Evolutionary conservation across 1,139 yeast genomes (phyloP).

Genomic region (Kodamaea suecica): DNA sequence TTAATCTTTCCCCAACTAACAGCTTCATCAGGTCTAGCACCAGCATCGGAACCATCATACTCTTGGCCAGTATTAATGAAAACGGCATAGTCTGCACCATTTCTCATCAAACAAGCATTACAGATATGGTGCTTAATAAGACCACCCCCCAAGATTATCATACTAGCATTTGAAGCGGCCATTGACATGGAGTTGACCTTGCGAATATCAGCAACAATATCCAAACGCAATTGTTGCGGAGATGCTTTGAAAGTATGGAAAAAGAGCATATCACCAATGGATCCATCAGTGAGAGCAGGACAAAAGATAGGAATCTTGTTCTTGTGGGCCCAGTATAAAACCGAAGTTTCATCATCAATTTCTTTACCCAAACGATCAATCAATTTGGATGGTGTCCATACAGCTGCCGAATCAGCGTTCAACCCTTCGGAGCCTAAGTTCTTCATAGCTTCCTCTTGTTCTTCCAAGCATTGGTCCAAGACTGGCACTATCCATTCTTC

Average conservation of each 20-base stretch:
- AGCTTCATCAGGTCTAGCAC: constrained; percentile 99
- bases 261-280: constrained; percentile 97
- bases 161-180: constrained; percentile 95
- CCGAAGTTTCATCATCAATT: constrained; percentile 90
- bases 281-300: constrained; percentile 97
- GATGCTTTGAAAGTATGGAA: constrained; percentile 96
- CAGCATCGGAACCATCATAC: constrained; percentile 98
- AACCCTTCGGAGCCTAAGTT: constrained; percentile 59
- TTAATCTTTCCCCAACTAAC: constrained; percentile 98
- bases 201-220: constrained; percentile 91
- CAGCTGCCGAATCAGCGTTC: constrained; percentile 42
- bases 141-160: constrained; percentile 96
- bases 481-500: constrained; percentile 99
- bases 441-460: constrained; percentile 70
- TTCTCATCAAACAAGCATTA: constrained; percentile 97
- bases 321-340: constrained; percentile 96
- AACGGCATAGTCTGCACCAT: constrained; percentile 98
- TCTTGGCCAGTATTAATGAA: constrained; percentile 98
- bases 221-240: constrained; percentile 84
- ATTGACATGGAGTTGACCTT: constrained; percentile 87
- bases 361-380: constrained; percentile 94
- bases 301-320: constrained; percentile 94
- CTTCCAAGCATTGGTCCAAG: constrained; percentile 79
- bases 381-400: constrained; percentile 91
- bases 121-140: constrained; percentile 94